These are phyloP conservation scores for Aspergillus fumigatiaffinis DNA, from an alignment of 2,329 filamentous ascomycete genomes.

Conservation along the genomic window DNA sequence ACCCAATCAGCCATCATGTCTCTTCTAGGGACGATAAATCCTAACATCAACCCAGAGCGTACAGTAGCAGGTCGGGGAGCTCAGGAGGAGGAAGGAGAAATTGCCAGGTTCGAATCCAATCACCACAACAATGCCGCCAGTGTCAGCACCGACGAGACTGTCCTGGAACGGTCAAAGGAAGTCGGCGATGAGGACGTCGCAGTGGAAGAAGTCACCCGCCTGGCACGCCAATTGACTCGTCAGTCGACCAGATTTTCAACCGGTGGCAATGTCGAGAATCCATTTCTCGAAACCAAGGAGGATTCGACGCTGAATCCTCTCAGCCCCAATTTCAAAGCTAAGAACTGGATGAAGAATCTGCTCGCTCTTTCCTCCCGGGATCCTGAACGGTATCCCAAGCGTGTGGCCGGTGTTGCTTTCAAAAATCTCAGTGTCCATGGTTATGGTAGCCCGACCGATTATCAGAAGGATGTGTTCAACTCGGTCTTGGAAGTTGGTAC, in stretches of 20 bases:
- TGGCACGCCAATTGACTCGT: constrained; percentile 34
- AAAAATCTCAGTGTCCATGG: constrained; percentile 66
- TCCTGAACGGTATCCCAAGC: constrained; percentile 49
- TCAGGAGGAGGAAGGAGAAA: constrained; percentile 8
- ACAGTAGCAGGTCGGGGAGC: constrained; percentile 9
- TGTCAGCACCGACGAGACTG: constrained; percentile 28
- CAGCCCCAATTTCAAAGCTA: constrained; percentile 43
- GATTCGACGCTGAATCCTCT: constrained; percentile 43
- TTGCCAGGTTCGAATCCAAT: constrained; percentile 8
- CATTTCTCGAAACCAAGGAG: constrained; percentile 31
- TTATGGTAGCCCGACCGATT: constrained; percentile 64
- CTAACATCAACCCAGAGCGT: constrained; percentile 22
- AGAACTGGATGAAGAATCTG: constrained; percentile 46
- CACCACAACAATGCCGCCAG: constrained; percentile 19
- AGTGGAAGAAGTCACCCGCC: constrained; percentile 29
- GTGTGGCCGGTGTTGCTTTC: constrained; percentile 63
- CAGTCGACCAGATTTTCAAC: constrained; percentile 31
- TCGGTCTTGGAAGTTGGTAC: constrained; percentile 32
- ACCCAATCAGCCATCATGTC: constrained; percentile 24
- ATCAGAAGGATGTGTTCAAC: constrained; percentile 51
- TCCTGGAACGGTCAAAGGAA: constrained; percentile 19
- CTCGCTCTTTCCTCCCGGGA: constrained; percentile 46
- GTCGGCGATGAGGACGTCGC: constrained; percentile 21
- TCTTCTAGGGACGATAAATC: constrained; percentile 31
- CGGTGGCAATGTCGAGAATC: constrained; percentile 26